phyloP scores from a whole-genome alignment of 345 rosid species.

The Populus pruinosa region DNA sequence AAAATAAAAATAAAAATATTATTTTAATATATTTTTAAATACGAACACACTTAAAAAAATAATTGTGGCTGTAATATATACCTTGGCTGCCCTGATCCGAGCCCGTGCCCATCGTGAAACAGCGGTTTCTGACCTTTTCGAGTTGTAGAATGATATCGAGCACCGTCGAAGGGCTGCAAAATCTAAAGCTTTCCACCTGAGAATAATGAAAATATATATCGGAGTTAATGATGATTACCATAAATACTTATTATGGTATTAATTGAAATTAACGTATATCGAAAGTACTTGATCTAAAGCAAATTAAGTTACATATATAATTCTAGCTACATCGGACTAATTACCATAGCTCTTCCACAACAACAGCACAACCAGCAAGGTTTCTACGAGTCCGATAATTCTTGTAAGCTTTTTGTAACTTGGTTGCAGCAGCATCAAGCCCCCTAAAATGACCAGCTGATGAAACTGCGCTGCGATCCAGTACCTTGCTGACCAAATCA shows the following conservation, averaged over 20 bases:
- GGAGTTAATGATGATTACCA: too few species aligned
- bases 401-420: conserved; percentile 31
- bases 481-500: not conserved
- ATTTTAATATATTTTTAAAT: too few species aligned
- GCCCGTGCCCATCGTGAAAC: conserved; percentile 49
- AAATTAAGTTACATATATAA: too few species aligned
- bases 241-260: too few species aligned
- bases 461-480: too few species aligned
- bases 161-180: conserved; percentile 24
- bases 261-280: too few species aligned
- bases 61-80: not conserved
- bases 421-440: conserved; percentile 16
- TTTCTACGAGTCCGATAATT: conserved; percentile 32
- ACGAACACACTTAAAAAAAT: too few species aligned
- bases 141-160: conserved; percentile 37
- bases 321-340: not conserved
- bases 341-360: conserved; percentile 30
- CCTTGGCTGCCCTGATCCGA: conserved; percentile 42
- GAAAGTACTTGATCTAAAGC: too few species aligned
- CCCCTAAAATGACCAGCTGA: not conserved
- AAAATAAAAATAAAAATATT: too few species aligned
- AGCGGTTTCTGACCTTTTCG: conserved; percentile 30
- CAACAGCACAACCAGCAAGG: conserved; percentile 33
- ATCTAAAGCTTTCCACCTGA: conserved; percentile 39
- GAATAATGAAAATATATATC: too few species aligned